Conservation (phyloP, 2,329 filamentous ascomycete genomes). For the Cladophialophora immunda region DNA sequence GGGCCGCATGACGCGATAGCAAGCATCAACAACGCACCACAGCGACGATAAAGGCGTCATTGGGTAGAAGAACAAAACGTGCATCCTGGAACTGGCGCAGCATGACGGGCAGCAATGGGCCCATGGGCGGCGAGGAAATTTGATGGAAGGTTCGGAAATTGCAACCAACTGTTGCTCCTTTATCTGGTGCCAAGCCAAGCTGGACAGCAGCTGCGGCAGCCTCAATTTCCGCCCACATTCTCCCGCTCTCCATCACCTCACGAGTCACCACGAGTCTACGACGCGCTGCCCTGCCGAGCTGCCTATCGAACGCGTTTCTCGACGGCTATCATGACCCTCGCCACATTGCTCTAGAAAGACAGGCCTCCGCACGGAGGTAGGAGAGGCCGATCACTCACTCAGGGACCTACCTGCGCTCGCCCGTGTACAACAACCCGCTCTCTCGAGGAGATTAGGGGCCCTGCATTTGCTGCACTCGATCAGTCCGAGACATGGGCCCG, state of each 20-base stretch:
- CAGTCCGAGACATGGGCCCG: not conserved
- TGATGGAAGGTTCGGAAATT: conserved; percentile 7
- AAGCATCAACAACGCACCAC: conserved; percentile 24
- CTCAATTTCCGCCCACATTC: not conserved
- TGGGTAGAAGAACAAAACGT: not conserved
- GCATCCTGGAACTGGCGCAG: not conserved
- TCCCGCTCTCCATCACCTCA: not conserved
- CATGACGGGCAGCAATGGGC: not conserved
- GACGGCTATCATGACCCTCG: not conserved
- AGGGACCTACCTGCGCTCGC: not conserved
- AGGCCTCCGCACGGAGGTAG: not conserved
- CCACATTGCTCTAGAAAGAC: not conserved
- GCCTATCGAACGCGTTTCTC: not conserved
- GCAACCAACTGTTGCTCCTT: not conserved
- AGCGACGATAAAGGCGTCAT: not conserved
- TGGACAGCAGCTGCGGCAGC: not conserved
- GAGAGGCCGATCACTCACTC: not conserved
- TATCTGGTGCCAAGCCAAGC: not conserved
- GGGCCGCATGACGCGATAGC: conserved; percentile 18
- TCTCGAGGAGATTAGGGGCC: not conserved
- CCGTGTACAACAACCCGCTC: not conserved
- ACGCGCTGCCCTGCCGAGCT: not conserved
- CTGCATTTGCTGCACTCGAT: not conserved
- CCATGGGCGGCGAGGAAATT: conserved; percentile 4
- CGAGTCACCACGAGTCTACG: not conserved